Evolutionary conservation across 2,329 filamentous ascomycete species (phyloP).

Genomic region (Pseudopyricularia cyperi): DNA sequence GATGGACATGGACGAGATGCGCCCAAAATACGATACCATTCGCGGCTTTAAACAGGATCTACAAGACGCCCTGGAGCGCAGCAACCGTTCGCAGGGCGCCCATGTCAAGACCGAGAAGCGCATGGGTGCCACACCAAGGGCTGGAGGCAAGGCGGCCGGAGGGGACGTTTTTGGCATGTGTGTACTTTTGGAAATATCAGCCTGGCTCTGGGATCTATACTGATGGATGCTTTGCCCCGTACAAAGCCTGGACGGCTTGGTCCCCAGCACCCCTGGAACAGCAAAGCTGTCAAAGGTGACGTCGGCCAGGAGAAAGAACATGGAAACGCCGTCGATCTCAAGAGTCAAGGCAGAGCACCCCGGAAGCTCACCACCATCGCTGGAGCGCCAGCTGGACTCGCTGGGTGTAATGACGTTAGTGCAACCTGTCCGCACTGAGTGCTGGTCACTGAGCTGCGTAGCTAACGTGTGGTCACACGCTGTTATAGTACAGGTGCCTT

Average conservation of each 20-base stretch:
- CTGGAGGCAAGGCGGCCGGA: conserved; percentile 33
- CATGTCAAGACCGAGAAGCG: conserved; percentile 53
- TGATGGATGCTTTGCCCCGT: conserved; percentile 19
- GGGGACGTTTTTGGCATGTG: conserved; percentile 69
- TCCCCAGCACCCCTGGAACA: conserved; percentile 46
- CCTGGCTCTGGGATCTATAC: not conserved
- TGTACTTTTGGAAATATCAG: conserved; percentile 21
- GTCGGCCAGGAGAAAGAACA: conserved; percentile 20
- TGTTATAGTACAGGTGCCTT: conserved; percentile 48
- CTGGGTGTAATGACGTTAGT: conserved; percentile 23
- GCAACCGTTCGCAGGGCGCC: conserved; percentile 42
- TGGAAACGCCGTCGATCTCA: conserved; percentile 33
- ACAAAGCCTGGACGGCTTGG: conserved; percentile 44
- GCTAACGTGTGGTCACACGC: conserved; percentile 26
- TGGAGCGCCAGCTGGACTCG: conserved; percentile 25
- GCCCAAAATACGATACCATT: conserved; percentile 55
- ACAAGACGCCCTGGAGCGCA: conserved; percentile 71
- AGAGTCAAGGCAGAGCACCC: conserved; percentile 29
- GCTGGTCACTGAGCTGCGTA: not conserved
- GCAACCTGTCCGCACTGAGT: not conserved
- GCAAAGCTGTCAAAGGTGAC: conserved; percentile 23
- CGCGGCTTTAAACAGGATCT: conserved; percentile 76
- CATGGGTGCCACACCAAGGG: conserved; percentile 48
- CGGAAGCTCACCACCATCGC: conserved; percentile 25
- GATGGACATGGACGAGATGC: conserved; percentile 71